Percentiles rank a stretch among this genome's conserved stretches.
Evolutionary conservation across 1,139 yeast species (phyloP).

Genomic region (Pichia sp.): DNA sequence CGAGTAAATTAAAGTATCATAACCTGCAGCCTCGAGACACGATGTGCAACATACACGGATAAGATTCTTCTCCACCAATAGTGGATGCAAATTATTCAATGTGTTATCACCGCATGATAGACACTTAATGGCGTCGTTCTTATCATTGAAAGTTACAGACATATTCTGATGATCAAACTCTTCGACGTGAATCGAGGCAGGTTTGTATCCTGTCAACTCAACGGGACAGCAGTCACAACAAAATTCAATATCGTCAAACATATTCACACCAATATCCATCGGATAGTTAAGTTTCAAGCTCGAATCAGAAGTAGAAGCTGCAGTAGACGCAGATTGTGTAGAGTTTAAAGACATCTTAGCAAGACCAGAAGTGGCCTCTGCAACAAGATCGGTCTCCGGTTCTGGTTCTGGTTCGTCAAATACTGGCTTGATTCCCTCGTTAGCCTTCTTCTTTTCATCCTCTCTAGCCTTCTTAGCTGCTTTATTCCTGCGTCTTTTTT

Average conservation of each 20-base stretch:
- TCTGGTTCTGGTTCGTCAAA: not conserved
- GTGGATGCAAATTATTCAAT: conserved; percentile 1
- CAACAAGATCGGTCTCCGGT: too few relatives aligned
- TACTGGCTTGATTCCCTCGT: not conserved
- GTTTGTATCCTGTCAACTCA: conserved; percentile 3
- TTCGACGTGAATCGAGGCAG: conserved; percentile 4
- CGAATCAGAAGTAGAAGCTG: too few relatives aligned
- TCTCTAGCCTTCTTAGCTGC: not conserved
- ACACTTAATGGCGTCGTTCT: conserved; percentile 8
- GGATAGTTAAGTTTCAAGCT: too few relatives aligned
- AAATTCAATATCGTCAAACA: conserved; percentile 5
- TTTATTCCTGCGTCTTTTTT: not conserved
- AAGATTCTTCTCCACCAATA: conserved; percentile 2
- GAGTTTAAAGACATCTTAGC: too few relatives aligned
- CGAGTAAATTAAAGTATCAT: conserved; percentile 7
- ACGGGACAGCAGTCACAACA: conserved; percentile 10
- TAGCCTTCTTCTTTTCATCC: not conserved
- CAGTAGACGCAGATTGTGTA: too few relatives aligned
- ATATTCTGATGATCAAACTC: conserved; percentile 5
- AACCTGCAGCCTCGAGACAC: conserved; percentile 6
- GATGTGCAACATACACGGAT: conserved; percentile 6
- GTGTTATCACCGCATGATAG: conserved; percentile 8
- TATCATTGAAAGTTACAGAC: conserved; percentile 3
- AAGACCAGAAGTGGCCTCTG: too few relatives aligned
- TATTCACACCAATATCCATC: conserved; percentile 1